phyloP scores from a whole-genome alignment of 371 early-diverging fungal species.

The Mortierella sp. region DNA sequence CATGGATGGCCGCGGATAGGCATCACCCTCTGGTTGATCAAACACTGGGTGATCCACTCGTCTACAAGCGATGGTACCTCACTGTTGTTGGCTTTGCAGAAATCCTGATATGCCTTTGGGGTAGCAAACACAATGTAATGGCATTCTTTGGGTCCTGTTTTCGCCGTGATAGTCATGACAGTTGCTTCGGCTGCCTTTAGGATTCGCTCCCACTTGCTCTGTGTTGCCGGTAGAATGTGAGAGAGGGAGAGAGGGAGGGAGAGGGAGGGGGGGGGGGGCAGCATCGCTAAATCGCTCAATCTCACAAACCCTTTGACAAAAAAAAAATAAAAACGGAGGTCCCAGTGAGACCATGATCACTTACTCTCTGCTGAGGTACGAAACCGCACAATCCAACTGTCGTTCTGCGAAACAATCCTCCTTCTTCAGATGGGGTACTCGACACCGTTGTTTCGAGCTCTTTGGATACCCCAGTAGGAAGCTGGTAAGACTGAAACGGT shows the following conservation, averaged over 20 bases:
- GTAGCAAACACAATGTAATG: constrained; percentile 25
- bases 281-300: too few species aligned
- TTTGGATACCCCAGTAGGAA: constrained; percentile 38
- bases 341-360: not conserved
- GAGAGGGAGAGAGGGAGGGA: too few species aligned
- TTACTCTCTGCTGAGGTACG: constrained; percentile 5
- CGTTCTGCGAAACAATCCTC: constrained; percentile 25
- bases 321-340: not conserved
- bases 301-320: not conserved
- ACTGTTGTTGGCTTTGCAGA: not conserved
- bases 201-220: constrained; percentile 14
- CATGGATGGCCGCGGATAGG: constrained; percentile 28
- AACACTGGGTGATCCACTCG: constrained; percentile 47
- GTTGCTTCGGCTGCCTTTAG: constrained; percentile 32
- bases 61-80: constrained; percentile 12
- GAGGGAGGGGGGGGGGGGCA: too few species aligned
- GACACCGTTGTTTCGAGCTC: constrained; percentile 32
- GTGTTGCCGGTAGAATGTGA: not conserved
- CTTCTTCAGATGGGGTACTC: constrained; percentile 9
- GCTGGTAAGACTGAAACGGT: constrained; percentile 15
- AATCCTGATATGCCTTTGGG: not conserved
- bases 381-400: constrained; percentile 26
- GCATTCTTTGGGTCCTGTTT: constrained; percentile 23
- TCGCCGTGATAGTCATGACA: constrained; percentile 11
- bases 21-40: constrained; percentile 43